Conservation (phyloP, 208 protist genomes). For the Leptomonas pyrrhocoris region DNA sequence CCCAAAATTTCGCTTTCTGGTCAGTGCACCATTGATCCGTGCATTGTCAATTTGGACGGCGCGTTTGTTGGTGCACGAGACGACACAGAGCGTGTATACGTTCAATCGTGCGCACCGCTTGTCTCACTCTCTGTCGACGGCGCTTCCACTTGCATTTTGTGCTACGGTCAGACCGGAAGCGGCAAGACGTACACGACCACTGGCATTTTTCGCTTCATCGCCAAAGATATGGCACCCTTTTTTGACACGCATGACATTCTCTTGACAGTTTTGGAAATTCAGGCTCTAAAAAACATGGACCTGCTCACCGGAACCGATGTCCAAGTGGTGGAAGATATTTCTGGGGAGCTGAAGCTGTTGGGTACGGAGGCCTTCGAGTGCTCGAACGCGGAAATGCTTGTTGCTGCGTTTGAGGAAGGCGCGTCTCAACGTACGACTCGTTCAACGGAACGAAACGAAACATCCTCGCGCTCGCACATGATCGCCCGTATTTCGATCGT, state of each 20-base stretch:
- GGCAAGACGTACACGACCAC: slow-evolving; percentile 91
- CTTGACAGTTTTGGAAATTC: slow-evolving; percentile 87
- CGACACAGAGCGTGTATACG: slow-evolving; percentile 71
- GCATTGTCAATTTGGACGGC: slow-evolving; percentile 76
- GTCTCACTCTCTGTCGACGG: slow-evolving; percentile 81
- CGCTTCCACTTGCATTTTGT: slow-evolving; percentile 84
- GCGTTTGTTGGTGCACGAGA: slow-evolving; percentile 70
- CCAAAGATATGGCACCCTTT: slow-evolving; percentile 57
- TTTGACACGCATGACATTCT: slow-evolving; percentile 74
- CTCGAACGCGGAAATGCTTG: slow-evolving; percentile 74
- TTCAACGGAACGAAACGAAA: slow-evolving; percentile 80
- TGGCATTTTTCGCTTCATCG: slow-evolving; percentile 73
- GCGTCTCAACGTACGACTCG: slow-evolving; percentile 77
- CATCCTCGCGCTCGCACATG: slow-evolving; percentile 89
- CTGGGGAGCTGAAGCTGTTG: slow-evolving; percentile 76
- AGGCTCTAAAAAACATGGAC: slow-evolving; percentile 75
- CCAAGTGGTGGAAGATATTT: slow-evolving; percentile 85
- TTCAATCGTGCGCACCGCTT: slow-evolving; percentile 78
- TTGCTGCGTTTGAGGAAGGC: slow-evolving; percentile 82
- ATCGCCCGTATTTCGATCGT: slow-evolving; percentile 82
- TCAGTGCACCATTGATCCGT: slow-evolving; percentile 77
- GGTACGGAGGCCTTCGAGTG: slow-evolving; percentile 83
- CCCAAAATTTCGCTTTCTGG: slow-evolving; percentile 86
- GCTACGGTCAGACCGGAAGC: slow-evolving; percentile 92
- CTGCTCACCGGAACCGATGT: slow-evolving; percentile 79